Base-by-base conservation (phyloP, 2,329 filamentous ascomycete genomes). In the Furcasterigmium furcatum region DNA sequence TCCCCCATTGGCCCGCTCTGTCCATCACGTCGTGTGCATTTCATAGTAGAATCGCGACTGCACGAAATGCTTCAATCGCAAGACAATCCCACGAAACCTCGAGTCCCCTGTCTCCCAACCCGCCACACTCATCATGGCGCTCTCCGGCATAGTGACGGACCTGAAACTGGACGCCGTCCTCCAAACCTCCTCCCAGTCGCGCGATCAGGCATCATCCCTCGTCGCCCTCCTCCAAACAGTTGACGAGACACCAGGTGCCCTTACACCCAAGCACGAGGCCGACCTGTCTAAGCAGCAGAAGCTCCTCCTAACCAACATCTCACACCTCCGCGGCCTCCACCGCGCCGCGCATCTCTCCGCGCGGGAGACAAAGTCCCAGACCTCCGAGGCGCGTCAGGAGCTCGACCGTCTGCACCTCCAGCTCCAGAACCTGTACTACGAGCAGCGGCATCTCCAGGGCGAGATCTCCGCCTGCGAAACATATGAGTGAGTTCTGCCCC, bases 401-500 rank as follows among this genome's bases (percentile, higher is more conserved):
- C 90, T 97, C 52, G 94, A 99, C 63, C 82, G 85, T 41, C 75
- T 99, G 50, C 91, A 97, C 62, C 76, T 99, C 30, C 88, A 95
- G 60, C 76, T 99, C 45, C 92, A 97, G 67, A 99, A 99, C 60
- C 72, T 99, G 8, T 95, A 94, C 65, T 99, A 99, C 61, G 92
- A 99, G 66, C 91, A 97, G 70, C 78, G 89, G 45, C 91, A 96
- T 65, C 72, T 99, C 45, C 83, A 88, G 52, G 88, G 88, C 41
- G 94, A 99, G 68, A 97, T 99, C 50, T 74, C 81, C 1, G 90
- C 88, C 9, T 97, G 94, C 64, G 88, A 96, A 62, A 87, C 85
- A 43, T 96, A 95, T 58, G 88, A 96, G 90, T 95, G 71, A 51
- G 88, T 79, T 4, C 18, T 27, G 24, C 24, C n/a, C n/a, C n/a